These are phyloP conservation scores for Rheum nobile DNA, from an alignment of 148 eudicot genomes.

Conservation along the genomic window DNA sequence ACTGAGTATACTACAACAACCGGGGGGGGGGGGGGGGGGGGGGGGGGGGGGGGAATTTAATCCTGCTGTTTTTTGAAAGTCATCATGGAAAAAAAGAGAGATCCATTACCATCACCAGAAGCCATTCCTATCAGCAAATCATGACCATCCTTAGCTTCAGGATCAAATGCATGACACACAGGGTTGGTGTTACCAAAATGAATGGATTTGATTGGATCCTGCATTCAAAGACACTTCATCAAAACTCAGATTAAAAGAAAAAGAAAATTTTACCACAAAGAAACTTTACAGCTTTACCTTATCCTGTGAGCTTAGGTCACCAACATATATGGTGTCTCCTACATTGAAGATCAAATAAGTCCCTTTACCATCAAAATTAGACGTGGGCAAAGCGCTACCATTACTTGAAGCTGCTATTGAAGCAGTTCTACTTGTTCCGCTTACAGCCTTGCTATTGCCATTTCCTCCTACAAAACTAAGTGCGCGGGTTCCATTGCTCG, in stretches of 20 bases:
- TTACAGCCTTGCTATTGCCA: constrained; percentile 19
- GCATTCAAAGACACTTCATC: not conserved
- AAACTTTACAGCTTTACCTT: constrained; percentile 18
- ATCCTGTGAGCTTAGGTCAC: constrained; percentile 28
- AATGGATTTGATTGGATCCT: constrained; percentile 33
- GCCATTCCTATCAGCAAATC: constrained; percentile 33
- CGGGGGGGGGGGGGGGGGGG: too few relatives aligned
- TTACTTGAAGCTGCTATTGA: constrained; percentile 18
- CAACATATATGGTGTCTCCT: constrained; percentile 26
- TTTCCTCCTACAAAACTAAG: constrained; percentile 26
- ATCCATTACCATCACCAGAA: constrained; percentile 26
- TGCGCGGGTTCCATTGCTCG: constrained; percentile 23
- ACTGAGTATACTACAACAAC: constrained; percentile 27
- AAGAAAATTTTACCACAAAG: not conserved
- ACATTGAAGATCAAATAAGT: constrained; percentile 29
- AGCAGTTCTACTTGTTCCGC: constrained; percentile 19
- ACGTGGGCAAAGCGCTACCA: constrained; percentile 11
- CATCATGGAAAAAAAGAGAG: not conserved
- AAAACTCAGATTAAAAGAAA: not conserved
- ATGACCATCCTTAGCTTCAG: constrained; percentile 33
- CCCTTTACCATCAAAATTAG: constrained; percentile 33
- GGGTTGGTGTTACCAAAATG: constrained; percentile 31
- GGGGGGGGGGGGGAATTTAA: too few relatives aligned
- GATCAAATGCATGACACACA: constrained; percentile 30
- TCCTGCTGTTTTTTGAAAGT: not conserved